A percentile compares a stretch with the other conserved stretches of the same genome.
Evolutionary conservation across 164 flowering plant species (phyloP).

Genomic region (Tetracentron sinense): DNA sequence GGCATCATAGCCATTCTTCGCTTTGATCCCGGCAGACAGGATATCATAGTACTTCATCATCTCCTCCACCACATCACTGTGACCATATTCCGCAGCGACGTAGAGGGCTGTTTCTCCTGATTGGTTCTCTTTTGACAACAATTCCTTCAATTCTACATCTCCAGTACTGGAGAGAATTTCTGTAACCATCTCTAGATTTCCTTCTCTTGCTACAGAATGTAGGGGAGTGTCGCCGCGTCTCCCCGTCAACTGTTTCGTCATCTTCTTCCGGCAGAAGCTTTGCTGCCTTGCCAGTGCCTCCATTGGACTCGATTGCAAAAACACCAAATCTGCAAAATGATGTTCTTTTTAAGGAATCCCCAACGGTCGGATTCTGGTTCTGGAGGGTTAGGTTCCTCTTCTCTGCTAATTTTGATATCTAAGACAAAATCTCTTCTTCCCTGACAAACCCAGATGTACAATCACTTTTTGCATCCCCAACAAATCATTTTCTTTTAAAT

Average conservation of each 20-base stretch:
- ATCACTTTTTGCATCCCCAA: constrained; percentile 17
- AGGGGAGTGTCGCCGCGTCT: constrained; percentile 72
- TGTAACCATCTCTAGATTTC: constrained; percentile 38
- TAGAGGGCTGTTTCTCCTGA: constrained; percentile 85
- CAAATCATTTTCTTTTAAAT: neutral
- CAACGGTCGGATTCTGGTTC: too few species aligned
- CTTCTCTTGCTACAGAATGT: constrained; percentile 75
- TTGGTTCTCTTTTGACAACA: constrained; percentile 65
- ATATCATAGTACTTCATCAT: constrained; percentile 72
- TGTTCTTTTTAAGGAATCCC: too few species aligned
- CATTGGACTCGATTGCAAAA: constrained; percentile 26
- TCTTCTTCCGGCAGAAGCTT: constrained; percentile 49
- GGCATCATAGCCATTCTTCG: constrained; percentile 89
- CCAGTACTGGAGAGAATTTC: constrained; percentile 36
- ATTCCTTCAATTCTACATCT: constrained; percentile 49
- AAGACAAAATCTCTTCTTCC: constrained; percentile 19
- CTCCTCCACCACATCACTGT: constrained; percentile 64
- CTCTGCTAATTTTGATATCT: constrained; percentile 1
- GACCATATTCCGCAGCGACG: constrained; percentile 85
- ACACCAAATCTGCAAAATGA: too few species aligned
- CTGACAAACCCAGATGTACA: constrained; percentile 31
- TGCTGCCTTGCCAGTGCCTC: constrained; percentile 30
- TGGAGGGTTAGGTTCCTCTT: too few species aligned
- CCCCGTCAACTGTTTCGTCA: constrained; percentile 75
- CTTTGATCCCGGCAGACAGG: constrained; percentile 66